A percentile compares a stretch with the other conserved stretches of the same genome.
These are phyloP conservation scores for Aphanomyces stellatus DNA, from an alignment of 352 stramenopile species.

Conservation along the genomic window DNA sequence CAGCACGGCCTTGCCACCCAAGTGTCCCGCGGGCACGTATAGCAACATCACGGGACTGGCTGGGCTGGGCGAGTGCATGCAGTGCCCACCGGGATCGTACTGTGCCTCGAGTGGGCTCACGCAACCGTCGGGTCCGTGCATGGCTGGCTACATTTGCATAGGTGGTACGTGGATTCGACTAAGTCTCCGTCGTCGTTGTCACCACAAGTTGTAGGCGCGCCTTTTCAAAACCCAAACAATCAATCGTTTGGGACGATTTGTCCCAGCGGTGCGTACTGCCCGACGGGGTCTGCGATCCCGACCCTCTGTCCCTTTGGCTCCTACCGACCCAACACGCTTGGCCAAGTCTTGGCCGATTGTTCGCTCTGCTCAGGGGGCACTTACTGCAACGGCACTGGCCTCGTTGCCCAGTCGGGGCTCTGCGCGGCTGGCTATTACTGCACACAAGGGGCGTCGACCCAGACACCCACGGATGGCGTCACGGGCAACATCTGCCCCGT, in stretches of 20 bases:
- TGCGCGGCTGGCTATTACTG: constrained; percentile 34
- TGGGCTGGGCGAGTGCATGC: constrained; percentile 55
- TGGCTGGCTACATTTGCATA: constrained; percentile 73
- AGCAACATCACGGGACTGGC: constrained; percentile 51
- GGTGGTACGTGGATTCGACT: constrained; percentile 23
- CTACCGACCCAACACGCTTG: constrained; percentile 8
- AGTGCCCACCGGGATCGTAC: constrained; percentile 69
- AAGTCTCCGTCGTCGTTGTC: not conserved
- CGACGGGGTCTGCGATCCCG: constrained; percentile 1
- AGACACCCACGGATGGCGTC: constrained; percentile 21
- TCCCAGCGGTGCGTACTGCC: constrained; percentile 2
- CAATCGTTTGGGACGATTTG: constrained; percentile 7
- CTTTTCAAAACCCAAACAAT: constrained; percentile 7
- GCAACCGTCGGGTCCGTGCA: constrained; percentile 60
- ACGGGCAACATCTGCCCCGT: constrained; percentile 40
- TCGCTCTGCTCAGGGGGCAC: not conserved
- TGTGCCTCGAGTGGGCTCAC: constrained; percentile 60
- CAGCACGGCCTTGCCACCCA: constrained; percentile 10
- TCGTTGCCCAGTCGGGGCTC: not conserved
- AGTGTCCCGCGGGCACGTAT: constrained; percentile 31
- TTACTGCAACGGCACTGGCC: constrained; percentile 9
- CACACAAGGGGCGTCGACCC: constrained; percentile 1
- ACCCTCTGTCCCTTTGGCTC: not conserved
- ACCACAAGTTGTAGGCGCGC: no score
- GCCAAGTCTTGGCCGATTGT: not conserved